These are phyloP conservation scores for Penicillium janthinellum DNA, from an alignment of 2,329 filamentous ascomycete species.

Conservation along the genomic window DNA sequence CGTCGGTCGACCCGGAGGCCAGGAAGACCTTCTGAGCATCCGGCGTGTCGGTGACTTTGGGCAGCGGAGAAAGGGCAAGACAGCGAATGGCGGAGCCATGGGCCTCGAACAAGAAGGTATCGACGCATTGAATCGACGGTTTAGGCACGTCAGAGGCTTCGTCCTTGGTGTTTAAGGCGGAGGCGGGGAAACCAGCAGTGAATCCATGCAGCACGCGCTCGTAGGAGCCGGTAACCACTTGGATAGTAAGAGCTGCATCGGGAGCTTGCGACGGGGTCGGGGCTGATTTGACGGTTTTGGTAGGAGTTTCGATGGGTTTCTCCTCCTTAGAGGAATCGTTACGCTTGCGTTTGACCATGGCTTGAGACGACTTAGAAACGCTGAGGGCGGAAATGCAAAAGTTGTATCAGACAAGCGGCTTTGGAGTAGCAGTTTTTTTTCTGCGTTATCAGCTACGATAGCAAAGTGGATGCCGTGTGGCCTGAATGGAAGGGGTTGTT, in stretches of 20 bases:
- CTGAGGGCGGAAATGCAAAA: conserved; percentile 4
- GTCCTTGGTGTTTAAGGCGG: conserved; percentile 29
- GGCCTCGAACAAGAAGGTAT: conserved; percentile 94
- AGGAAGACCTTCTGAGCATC: conserved; percentile 80
- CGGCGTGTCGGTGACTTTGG: conserved; percentile 52
- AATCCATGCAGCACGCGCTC: conserved; percentile 90
- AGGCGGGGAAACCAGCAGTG: conserved; percentile 67
- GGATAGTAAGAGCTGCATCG: conserved; percentile 61
- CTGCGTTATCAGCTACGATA: conserved; percentile 25
- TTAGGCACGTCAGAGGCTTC: conserved; percentile 27
- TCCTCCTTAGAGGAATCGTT: conserved; percentile 34
- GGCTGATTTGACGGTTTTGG: conserved; percentile 40
- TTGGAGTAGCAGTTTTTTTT: conserved; percentile 29
- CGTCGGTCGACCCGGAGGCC: conserved; percentile 88
- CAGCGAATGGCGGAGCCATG: conserved; percentile 89
- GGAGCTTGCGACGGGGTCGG: conserved; percentile 30
- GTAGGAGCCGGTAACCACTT: conserved; percentile 91
- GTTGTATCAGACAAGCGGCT: conserved; percentile 13
- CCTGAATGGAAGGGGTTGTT: conserved; percentile 4
- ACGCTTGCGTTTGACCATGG: conserved; percentile 52
- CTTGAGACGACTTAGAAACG: conserved; percentile 6
- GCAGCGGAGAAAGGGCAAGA: conserved; percentile 79
- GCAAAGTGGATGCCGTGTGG: conserved; percentile 9
- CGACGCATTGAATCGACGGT: conserved; percentile 68
- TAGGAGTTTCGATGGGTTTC: conserved; percentile 25